Percentiles rank a stretch among this genome's conserved stretches.
Evolutionary conservation across 768 basidiomycete species (phyloP).

Genomic region (Hygrocybe punicea): DNA sequence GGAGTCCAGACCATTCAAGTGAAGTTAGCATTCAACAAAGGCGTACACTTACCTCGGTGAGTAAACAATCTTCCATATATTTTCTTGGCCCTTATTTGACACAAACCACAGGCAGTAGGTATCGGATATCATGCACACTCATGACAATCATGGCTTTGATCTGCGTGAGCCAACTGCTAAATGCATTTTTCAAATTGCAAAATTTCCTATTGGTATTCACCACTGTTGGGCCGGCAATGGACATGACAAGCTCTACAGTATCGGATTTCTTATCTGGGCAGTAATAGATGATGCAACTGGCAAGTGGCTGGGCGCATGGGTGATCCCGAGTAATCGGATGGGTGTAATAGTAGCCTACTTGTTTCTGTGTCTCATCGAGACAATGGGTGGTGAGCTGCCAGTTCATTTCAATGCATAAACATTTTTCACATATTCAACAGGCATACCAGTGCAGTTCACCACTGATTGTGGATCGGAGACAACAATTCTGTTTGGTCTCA

Average conservation of each 20-base stretch:
- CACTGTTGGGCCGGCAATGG: conserved; percentile 36
- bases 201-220: conserved; percentile 25
- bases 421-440: conserved; percentile 12
- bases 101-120: conserved; percentile 10
- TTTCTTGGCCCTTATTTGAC: conserved; percentile 6
- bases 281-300: conserved; percentile 25
- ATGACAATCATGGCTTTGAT: conserved; percentile 25
- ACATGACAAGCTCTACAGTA: conserved; percentile 31
- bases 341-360: conserved; percentile 25
- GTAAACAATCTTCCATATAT: background rate
- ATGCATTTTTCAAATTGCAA: conserved; percentile 15
- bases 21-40: conserved; percentile 25
- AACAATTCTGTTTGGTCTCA: conserved; percentile 24
- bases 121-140: conserved; percentile 18
- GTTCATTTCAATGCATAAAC: background rate
- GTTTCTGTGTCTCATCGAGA: conserved; percentile 22
- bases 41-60: conserved; percentile 29
- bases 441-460: conserved; percentile 32
- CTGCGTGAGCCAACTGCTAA: conserved; percentile 24
- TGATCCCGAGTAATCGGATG: conserved; percentile 31
- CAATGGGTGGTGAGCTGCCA: conserved; percentile 18
- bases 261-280: conserved; percentile 33
- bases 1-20: conserved; percentile 30
- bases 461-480: conserved; percentile 35
- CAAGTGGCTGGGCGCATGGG: conserved; percentile 30